Conservation (phyloP, 75 land plant genomes). For the Cupressus sempervirens region DNA sequence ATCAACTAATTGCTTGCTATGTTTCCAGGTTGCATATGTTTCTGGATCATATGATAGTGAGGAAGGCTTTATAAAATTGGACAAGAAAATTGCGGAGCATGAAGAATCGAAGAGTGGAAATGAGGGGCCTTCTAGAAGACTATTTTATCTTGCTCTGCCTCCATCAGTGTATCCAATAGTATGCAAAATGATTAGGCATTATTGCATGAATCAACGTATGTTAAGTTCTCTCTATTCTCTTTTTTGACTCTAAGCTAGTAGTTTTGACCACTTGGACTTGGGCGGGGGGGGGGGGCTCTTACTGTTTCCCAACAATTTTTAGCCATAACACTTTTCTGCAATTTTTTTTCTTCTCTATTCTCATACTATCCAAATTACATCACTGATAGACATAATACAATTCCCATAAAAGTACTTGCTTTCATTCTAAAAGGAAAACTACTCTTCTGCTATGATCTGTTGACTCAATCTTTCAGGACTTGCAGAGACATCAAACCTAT, state of each 20-base stretch:
- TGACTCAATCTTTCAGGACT: neutral
- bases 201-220: constrained; percentile 80
- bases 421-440: neutral
- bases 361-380: neutral
- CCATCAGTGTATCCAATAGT: constrained; percentile 95
- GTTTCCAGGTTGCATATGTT: constrained; percentile 72
- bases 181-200: constrained; percentile 66
- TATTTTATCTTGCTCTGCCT: constrained; percentile 94
- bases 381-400: neutral
- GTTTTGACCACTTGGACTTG: too few species aligned
- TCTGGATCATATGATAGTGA: constrained; percentile 78
- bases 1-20: constrained; percentile 2
- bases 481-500: neutral
- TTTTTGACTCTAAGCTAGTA: too few species aligned
- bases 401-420: neutral
- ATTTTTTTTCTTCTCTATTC: neutral
- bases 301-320: too few species aligned
- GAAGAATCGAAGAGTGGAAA: constrained; percentile 49
- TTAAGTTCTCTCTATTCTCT: neutral
- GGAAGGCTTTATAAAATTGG: constrained; percentile 62
- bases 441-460: neutral
- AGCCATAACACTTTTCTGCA: too few species aligned
- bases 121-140: constrained; percentile 63
- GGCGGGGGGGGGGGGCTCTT: too few species aligned
- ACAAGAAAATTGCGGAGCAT: constrained; percentile 53